phyloP scores from a whole-genome alignment of 2,329 filamentous ascomycete genomes.

The Colletotrichum tamarilloi region DNA sequence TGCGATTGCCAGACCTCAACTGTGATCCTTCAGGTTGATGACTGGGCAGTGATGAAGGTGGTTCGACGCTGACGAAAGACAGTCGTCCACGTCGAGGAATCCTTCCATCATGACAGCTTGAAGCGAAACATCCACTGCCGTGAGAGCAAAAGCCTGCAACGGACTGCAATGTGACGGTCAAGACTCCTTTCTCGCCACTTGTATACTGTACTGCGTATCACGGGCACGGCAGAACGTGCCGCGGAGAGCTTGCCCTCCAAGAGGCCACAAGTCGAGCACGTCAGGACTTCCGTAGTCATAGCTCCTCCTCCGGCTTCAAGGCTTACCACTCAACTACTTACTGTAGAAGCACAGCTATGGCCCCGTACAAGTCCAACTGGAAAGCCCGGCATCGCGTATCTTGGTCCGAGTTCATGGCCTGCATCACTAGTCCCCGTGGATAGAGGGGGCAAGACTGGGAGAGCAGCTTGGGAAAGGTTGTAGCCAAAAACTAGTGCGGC shows the following conservation, averaged over 20 bases:
- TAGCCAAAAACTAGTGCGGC: not conserved
- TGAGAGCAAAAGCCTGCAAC: no score
- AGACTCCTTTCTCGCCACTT: not conserved
- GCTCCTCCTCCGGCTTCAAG: no score
- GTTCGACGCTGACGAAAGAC: no score
- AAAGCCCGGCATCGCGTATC: slow-evolving; percentile 6
- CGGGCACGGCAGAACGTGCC: not conserved
- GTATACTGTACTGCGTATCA: not conserved
- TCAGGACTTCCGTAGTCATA: not conserved
- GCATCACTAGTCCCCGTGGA: slow-evolving; percentile 19
- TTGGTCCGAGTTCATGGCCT: slow-evolving; percentile 13
- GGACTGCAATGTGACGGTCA: not conserved
- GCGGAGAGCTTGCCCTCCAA: not conserved
- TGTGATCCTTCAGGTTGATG: no score
- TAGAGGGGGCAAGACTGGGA: not conserved
- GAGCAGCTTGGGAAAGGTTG: no score
- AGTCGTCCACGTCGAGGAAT: no score
- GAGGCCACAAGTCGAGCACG: slow-evolving; percentile 13
- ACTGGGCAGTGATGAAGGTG: no score
- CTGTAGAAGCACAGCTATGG: no score
- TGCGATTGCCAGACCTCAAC: no score
- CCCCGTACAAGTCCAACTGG: slow-evolving; percentile 2
- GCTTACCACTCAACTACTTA: no score
- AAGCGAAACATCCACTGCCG: no score
- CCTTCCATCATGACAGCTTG: no score